Conservation (phyloP, 768 basidiomycete species). For the Pholiota microspora region DNA sequence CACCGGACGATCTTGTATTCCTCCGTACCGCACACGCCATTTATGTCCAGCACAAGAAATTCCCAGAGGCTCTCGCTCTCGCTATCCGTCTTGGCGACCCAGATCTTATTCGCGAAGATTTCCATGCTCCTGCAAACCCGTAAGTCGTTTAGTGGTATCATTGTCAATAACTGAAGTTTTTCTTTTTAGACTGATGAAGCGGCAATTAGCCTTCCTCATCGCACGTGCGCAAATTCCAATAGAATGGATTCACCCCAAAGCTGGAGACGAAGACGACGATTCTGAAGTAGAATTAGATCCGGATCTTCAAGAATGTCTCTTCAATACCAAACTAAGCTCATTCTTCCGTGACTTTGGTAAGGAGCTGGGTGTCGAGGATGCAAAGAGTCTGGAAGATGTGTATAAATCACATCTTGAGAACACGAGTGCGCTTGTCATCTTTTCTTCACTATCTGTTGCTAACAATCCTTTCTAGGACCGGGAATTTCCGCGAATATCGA, state of each 20-base stretch:
- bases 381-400: conserved; percentile 93
- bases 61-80: conserved; percentile 87
- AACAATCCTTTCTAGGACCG: conserved; percentile 42
- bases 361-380: conserved; percentile 85
- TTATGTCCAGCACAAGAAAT: conserved; percentile 82
- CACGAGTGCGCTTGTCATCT: conserved; percentile 49
- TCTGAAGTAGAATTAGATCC: conserved; percentile 55
- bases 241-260: conserved; percentile 77
- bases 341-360: conserved; percentile 92
- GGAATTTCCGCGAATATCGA: conserved; percentile 77
- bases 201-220: conserved; percentile 91
- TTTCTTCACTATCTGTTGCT: background rate
- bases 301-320: conserved; percentile 82
- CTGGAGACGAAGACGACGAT: conserved; percentile 50
- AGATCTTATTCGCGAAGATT: conserved; percentile 81
- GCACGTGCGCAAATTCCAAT: conserved; percentile 89
- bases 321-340: conserved; percentile 78
- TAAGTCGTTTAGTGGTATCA: conserved; percentile 35
- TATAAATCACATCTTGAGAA: conserved; percentile 97
- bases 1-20: conserved; percentile 91
- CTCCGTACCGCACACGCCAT: conserved; percentile 85
- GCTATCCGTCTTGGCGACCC: conserved; percentile 83
- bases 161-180: background rate
- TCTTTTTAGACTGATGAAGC: conserved; percentile 73
- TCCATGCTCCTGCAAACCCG: conserved; percentile 87